These are phyloP conservation scores for Barbatosphaeria neglecta DNA, from an alignment of 495 filamentous ascomycete genomes.

Conservation along the genomic window DNA sequence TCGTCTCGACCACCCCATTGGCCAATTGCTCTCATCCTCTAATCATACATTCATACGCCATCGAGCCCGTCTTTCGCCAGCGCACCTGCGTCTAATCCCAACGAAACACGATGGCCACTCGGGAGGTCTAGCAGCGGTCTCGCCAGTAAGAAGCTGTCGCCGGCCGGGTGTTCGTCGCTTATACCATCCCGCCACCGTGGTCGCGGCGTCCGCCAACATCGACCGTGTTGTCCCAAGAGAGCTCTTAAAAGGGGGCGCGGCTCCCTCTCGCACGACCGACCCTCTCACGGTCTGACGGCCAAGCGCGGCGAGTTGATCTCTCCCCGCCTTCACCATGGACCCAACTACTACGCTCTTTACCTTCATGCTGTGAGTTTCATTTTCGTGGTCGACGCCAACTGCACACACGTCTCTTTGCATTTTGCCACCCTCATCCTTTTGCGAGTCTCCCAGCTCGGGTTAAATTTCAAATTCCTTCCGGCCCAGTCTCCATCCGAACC, in stretches of 20 bases:
- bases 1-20: constrained; percentile 14
- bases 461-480: too few relatives aligned
- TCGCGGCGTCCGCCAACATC: background rate
- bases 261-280: background rate
- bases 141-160: background rate
- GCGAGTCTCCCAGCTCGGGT: too few relatives aligned
- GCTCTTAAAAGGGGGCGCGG: background rate
- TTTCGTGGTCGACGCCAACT: constrained; percentile 37
- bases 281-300: background rate
- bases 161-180: too few relatives aligned
- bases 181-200: background rate
- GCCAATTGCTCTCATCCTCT: constrained; percentile 8
- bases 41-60: constrained; percentile 4
- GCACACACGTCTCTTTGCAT: too few relatives aligned
- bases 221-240: background rate
- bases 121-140: constrained; percentile 1
- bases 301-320: constrained; percentile 14
- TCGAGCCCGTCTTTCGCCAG: constrained; percentile 1
- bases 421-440: too few relatives aligned
- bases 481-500: too few relatives aligned
- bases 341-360: constrained; percentile 64
- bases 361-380: constrained; percentile 55
- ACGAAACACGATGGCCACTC: background rate
- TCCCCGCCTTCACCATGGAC: constrained; percentile 35
- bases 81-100: background rate